Percentiles rank a stretch among this genome's conserved stretches.
Conservation (phyloP, 2,329 filamentous ascomycete species). For the Septoria petroselini region DNA sequence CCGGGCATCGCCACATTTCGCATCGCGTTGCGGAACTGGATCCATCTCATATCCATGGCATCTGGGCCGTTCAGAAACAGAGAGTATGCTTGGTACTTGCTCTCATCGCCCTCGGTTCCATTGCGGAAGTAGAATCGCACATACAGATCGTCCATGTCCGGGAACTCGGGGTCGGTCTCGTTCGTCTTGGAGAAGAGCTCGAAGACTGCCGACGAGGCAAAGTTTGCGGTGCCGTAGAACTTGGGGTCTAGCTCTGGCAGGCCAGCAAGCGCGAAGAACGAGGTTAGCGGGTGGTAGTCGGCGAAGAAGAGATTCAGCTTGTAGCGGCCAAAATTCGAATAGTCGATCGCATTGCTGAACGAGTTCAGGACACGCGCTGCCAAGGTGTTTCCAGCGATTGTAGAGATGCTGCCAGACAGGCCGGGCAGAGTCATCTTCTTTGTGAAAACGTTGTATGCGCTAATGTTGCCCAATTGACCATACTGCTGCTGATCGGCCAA, state of each 20-base stretch:
- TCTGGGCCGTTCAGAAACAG: constrained; percentile 52
- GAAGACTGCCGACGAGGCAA: constrained; percentile 50
- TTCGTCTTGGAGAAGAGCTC: constrained; percentile 51
- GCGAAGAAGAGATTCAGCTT: constrained; percentile 47
- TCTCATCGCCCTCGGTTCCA: constrained; percentile 43
- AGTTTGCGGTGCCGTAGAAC: constrained; percentile 51
- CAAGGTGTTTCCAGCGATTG: constrained; percentile 41
- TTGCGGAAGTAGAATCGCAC: constrained; percentile 59
- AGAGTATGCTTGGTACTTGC: constrained; percentile 44
- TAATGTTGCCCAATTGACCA: constrained; percentile 47
- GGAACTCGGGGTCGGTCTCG: constrained; percentile 27
- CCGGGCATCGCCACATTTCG: constrained; percentile 43
- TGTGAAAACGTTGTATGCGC: constrained; percentile 31
- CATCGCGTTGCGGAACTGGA: constrained; percentile 51
- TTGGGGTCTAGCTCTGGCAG: constrained; percentile 43
- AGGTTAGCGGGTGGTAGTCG: constrained; percentile 49
- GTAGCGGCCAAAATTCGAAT: constrained; percentile 28
- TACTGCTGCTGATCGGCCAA: constrained; percentile 49
- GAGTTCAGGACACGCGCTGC: constrained; percentile 37
- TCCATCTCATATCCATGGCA: constrained; percentile 48
- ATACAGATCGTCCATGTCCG: constrained; percentile 47
- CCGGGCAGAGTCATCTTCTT: constrained; percentile 29
- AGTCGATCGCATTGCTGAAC: constrained; percentile 35
- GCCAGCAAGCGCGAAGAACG: constrained; percentile 49
- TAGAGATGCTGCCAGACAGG: constrained; percentile 39